Base-by-base conservation (phyloP, 2,329 filamentous ascomycete genomes). In the Beauveria sp. region DNA sequence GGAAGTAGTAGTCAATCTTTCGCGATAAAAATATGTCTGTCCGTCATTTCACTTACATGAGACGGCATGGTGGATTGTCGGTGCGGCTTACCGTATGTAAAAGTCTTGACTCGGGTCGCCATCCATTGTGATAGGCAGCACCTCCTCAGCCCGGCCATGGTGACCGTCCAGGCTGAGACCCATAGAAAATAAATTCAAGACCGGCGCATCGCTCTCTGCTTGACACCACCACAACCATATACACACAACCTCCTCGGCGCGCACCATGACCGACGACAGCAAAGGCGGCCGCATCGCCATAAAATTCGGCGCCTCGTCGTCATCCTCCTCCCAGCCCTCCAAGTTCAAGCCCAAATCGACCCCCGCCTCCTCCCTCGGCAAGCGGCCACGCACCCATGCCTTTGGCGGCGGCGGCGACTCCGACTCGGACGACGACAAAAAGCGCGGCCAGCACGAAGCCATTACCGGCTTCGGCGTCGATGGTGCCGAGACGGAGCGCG, bases 401-500 rank as follows among this genome's bases (percentile, higher is more conserved):
- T 70, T 80, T 14, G 72, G 72, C 54, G 71, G 48, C 47, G 74
- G 72, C 63, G 78, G 75, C 46, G 78, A 77, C 53, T 78, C 77
- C 6, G 78, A 78, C 44, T 71, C 72, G 30, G 76, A 75, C 55
- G 69, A 70, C 34, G 70, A 73, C 48, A 66, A 61, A 22, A 62
- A 60, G 44, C 63, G 65, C 57, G 69, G 67, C 37, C 72, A 68
- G 30, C 75, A 79, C 64, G 78, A 84, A 67, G 70, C 68, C 26
- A 81, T 85, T 34, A 79, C 78, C 8, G 80, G 77, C 0, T 81
- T 83, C 63, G 79, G 78, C 1, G 73, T 70, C 28, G 79, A 81
- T 14, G 73, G 73, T 10, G 72, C 72, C 16, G 74, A 75, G 64
- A 72, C 65, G 75, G 82, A 70, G 63, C 70, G 64, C 65, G 64